Base-by-base conservation (phyloP, 1,284 basidiomycete species). In the Ustilago sp. region DNA sequence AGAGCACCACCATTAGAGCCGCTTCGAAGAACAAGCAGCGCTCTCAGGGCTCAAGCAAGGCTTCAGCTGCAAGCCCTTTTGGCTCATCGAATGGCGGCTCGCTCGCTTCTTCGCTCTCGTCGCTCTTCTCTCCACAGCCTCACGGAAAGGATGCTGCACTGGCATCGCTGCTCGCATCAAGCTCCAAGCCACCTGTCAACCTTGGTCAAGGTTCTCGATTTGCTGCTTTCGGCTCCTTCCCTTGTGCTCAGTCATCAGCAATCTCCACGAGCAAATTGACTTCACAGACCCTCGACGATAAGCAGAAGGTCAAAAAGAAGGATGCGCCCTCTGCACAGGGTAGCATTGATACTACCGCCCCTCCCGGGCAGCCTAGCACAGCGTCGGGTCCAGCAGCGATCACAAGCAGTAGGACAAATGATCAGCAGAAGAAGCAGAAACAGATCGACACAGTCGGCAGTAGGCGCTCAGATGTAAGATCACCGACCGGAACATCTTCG, bases 71-170 rank as follows among this genome's bases (percentile, higher is more conserved):
- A 11, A 63, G 61, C 38, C 64, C 64, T 1, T 68, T 68, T 15
- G 75, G 65, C n/a, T 59, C 70, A 8, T 63, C 74, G 4, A 19
- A 56, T 2, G 59, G 59, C 13, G 43, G 55, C n/a, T 74, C 75
- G 11, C 65, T 77, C 17, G 75, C 75, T 2, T 70, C 68, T 7
- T 77, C 75, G 15, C 65, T 77, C 4, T 68, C 71, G 8, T 74
- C 75, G 6, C 75, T 77, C 47, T 71, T 77, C 57, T 69, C 68
- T 5, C 75, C 75, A 2, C 58, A 67, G 43, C 67, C 71, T 0
- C 71, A 77, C 31, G 75, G 71, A 15, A 77, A 77, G 41, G 75
- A 77, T 74, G 75, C 75, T 35, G 68, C 71, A 8, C 32, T 77
- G 34, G 75, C 75, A 0, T 64, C 68, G 2, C 41, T 77, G 32